A percentile compares a stretch with the other conserved stretches of the same genome.
phyloP scores from a whole-genome alignment of 352 stramenopile species.

The Phytophthora sp. region DNA sequence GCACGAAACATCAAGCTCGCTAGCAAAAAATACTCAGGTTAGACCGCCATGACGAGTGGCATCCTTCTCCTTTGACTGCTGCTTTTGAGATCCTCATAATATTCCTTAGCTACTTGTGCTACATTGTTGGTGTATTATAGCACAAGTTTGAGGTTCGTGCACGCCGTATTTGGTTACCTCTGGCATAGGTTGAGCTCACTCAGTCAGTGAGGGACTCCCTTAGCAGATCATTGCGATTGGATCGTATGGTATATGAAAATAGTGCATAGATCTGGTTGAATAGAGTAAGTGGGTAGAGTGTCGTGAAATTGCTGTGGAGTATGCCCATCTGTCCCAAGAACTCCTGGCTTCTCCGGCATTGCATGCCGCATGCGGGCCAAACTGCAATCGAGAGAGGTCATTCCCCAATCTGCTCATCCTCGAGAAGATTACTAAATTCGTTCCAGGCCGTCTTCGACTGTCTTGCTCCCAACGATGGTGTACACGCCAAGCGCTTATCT shows the following conservation, averaged over 20 bases:
- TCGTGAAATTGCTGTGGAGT: conserved; percentile 13
- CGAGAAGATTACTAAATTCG: conserved; percentile 31
- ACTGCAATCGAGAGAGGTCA: conserved; percentile 35
- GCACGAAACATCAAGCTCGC: no score
- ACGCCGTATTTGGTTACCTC: no score
- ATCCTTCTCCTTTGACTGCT: no score
- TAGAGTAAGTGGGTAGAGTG: conserved; percentile 6
- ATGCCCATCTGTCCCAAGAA: conserved; percentile 14
- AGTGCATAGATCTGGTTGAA: conserved; percentile 9
- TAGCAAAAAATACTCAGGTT: no score
- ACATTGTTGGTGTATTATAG: no score
- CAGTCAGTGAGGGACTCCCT: no score
- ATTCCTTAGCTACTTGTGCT: no score
- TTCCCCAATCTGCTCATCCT: conserved; percentile 33
- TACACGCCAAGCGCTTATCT: conserved; percentile 31
- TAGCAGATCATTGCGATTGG: conserved; percentile 13
- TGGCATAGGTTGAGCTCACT: no score
- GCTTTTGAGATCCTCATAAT: no score
- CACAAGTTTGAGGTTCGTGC: no score
- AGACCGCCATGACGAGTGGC: no score
- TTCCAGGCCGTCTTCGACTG: conserved; percentile 11
- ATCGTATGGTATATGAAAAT: conserved; percentile 27
- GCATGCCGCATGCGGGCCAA: conserved; percentile 8
- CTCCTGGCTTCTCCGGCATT: conserved; percentile 7
- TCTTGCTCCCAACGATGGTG: conserved; percentile 25